phyloP scores from a whole-genome alignment of 108 stramenopile genomes.

The Skeletonema menzelii region DNA sequence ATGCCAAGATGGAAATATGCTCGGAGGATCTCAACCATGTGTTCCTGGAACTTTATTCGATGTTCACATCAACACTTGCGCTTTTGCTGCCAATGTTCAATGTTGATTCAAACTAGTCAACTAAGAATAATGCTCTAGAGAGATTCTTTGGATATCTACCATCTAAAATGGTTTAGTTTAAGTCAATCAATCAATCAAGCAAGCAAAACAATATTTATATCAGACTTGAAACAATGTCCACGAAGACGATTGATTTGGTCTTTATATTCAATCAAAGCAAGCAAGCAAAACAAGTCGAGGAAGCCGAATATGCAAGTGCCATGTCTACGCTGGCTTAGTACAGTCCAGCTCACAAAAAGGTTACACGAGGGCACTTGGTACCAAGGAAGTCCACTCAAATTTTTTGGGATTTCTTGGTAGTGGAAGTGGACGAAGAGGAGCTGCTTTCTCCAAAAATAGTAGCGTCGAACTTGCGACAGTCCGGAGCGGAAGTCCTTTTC shows the following conservation, averaged over 20 bases:
- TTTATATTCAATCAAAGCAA: not conserved
- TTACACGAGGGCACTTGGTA: not conserved
- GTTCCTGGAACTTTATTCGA: conserved; percentile 45
- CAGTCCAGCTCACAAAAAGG: not conserved
- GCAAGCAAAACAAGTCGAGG: not conserved
- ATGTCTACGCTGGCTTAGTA: not conserved
- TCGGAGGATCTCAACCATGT: conserved; percentile 27
- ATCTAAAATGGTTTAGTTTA: not conserved
- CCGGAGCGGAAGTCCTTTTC: too few species aligned
- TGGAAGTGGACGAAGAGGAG: not conserved
- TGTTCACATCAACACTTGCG: conserved; percentile 27
- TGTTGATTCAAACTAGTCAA: conserved; percentile 1
- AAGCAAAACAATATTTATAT: not conserved
- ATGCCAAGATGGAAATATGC: conserved; percentile 17
- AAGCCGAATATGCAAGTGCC: not conserved
- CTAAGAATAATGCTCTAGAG: not conserved
- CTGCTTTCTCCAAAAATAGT: too few species aligned
- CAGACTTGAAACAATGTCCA: not conserved
- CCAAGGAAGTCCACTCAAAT: not conserved
- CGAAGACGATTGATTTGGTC: not conserved
- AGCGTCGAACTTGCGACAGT: too few species aligned
- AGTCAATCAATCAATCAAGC: not conserved
- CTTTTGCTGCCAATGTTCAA: conserved; percentile 19
- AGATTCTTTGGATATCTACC: not conserved
- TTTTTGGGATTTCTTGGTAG: not conserved